Base-by-base conservation (phyloP, 2,329 filamentous ascomycete species). In the Colletotrichum truncatum region DNA sequence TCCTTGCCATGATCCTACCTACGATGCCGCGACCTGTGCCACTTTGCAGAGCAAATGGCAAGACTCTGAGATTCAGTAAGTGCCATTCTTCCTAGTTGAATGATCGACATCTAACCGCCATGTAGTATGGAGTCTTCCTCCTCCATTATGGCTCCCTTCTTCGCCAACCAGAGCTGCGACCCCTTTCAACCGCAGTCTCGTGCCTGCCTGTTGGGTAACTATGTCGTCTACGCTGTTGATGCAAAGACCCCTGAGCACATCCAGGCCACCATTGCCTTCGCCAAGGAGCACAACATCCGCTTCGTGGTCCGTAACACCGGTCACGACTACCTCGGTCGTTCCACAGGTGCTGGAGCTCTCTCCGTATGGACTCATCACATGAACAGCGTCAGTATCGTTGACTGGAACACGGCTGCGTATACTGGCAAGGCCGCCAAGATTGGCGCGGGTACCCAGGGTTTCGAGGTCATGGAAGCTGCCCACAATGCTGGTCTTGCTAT, bases 321-420 rank as follows among this genome's bases (percentile, higher is more conserved):
- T 23, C 85, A 87, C 68, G 83, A 86, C 68, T 85, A 83, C 69
- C 75, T 78, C 39, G 86, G 85, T 16, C 83, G 82, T 54, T 85
- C 82, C 0, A 85, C 84, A 1, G 87, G 85, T 10, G 78, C 81
- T 1, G 84, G 85, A 7, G 78, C 80, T 1, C 69, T 86, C 1
- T 75, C 76, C 1, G 60, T 86, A 6, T 86, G 84, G 82, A 83
- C 78, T 7, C 81, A 83, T 56, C 69, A 82, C 63, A 69, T 86
- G 11, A 83, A 84, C 53, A 70, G 76, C 52, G 73, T 74, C 45
- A 41, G 73, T 36, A 51, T 73, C 21, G 39, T 63, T 2, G 68
- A 70, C 59, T 67, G 65, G 65, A 71, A 74, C 9, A 73, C 77
- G 23, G 21, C 68, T 3, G 63, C 75, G 0, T 77, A 72, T 57